Conservation (phyloP, 441 rosid genomes). For the Omphalea diandra region DNA sequence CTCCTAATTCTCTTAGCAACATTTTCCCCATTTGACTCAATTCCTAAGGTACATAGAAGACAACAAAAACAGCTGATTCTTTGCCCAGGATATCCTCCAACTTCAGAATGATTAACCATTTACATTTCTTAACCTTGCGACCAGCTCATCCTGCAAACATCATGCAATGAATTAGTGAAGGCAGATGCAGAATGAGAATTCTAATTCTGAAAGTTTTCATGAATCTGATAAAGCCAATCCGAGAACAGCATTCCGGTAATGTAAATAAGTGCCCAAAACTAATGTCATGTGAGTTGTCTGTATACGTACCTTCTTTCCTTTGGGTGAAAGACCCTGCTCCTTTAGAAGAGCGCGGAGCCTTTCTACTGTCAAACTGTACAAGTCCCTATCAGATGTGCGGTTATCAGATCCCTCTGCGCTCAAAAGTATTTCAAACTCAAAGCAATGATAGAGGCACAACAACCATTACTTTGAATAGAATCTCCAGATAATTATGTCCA, state of each 20-base stretch:
- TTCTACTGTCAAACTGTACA: constrained; percentile 78
- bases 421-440: constrained; percentile 8
- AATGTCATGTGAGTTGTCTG: background rate
- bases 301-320: constrained; percentile 80
- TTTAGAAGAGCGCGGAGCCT: constrained; percentile 85
- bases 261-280: too few relatives aligned
- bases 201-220: background rate
- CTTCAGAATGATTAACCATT: constrained; percentile 26
- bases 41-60: constrained; percentile 22
- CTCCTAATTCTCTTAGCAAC: background rate
- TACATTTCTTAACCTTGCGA: constrained; percentile 53
- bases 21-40: background rate
- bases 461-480: background rate
- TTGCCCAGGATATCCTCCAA: background rate
- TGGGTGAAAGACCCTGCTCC: constrained; percentile 73
- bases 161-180: constrained; percentile 7
- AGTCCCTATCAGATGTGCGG: constrained; percentile 56
- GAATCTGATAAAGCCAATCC: background rate
- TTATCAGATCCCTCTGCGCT: constrained; percentile 62
- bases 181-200: background rate
- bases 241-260: too few relatives aligned
- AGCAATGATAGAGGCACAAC: background rate
- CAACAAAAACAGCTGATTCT: constrained; percentile 22
- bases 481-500: background rate
- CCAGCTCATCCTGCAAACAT: constrained; percentile 66